Percentiles rank a stretch among this genome's conserved stretches.
These are phyloP conservation scores for Tolypocladium ovalisporum DNA, from an alignment of 2,329 filamentous ascomycete genomes.

Conservation along the genomic window DNA sequence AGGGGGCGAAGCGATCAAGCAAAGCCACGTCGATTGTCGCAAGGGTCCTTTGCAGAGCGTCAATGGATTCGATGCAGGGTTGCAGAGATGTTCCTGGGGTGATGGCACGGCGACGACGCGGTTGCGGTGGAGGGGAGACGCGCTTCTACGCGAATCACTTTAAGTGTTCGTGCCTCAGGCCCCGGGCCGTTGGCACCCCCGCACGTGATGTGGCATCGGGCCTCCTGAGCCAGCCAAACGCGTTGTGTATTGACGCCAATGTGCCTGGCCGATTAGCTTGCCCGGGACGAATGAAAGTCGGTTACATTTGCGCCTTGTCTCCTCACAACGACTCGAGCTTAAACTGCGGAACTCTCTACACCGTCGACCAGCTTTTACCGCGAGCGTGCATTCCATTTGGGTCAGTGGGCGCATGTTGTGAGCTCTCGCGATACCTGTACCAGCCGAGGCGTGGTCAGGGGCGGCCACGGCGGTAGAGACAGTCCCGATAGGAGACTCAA, in stretches of 20 bases:
- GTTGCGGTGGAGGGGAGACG: slow-evolving; percentile 19
- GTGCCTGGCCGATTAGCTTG: not conserved
- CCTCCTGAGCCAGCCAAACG: slow-evolving; percentile 7
- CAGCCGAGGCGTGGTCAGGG: not conserved
- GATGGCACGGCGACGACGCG: slow-evolving; percentile 26
- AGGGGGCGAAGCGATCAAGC: not conserved
- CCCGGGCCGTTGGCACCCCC: slow-evolving; percentile 1
- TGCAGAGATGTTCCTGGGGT: slow-evolving; percentile 15
- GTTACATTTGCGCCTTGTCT: not conserved
- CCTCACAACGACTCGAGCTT: not conserved
- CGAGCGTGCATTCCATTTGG: not conserved
- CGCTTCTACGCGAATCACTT: slow-evolving; percentile 27
- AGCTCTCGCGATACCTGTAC: not conserved
- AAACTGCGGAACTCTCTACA: not conserved
- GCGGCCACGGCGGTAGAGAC: not conserved
- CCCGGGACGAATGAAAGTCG: not conserved
- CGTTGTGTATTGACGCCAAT: not conserved
- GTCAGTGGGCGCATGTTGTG: not conserved
- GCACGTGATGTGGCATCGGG: slow-evolving; percentile 20
- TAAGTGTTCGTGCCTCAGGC: slow-evolving; percentile 25
- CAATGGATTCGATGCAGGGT: slow-evolving; percentile 7
- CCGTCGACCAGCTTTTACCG: not conserved
- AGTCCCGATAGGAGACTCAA: not conserved
- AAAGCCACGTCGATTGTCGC: not conserved
- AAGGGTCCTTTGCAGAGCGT: not conserved